Base-by-base conservation (phyloP, 2,329 filamentous ascomycete species). In the Fusarium anguioides region DNA sequence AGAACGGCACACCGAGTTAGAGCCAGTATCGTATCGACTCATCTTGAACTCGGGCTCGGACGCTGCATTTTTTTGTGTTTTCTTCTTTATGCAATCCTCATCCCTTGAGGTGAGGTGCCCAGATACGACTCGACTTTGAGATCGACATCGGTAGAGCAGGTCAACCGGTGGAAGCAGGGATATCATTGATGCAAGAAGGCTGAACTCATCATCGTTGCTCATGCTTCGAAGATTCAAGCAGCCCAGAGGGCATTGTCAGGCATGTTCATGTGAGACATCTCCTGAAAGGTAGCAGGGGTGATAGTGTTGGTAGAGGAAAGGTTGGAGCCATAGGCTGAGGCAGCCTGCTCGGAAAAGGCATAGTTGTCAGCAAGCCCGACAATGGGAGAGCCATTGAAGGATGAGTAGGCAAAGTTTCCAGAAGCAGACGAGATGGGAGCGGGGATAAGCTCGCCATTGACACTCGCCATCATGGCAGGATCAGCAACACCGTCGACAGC, bases 251-350 rank as follows among this genome's bases (percentile, higher is more conserved):
- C 53, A 10, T 48, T 67, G 23, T 73, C 71, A 21, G 54, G 8
- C 18, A 74, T 60, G 31, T 31, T 60, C 48, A 74, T 50, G 21
- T 74, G 72, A 29, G 66, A 60, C 53, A 74, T 69, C 5, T 74
- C 71, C 37, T 73, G 69, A 40, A 61, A 73, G 8, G 65, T 72
- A 10, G 69, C 49, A 7, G 72, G 72, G n/a, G 72, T 74, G 37
- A 74, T 69, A 18, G 71, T 74, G 45, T 73, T 74, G 35, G 72
- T 64, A n/a, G 72, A 73, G 23, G 72, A 72, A 29, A 74, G 56
- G 40, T 69, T 73, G 6, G 71, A 71, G 33, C 70, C 50, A n/a
- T 71, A 74, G 8, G 72, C 61, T 8, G 72, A 74, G 31, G 63
- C 55, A 27, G 62, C 61, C 29, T 74, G 70, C 21, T 74, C 72